phyloP scores from a whole-genome alignment of 805 yeast species.

The Candida coquimbonensis region DNA sequence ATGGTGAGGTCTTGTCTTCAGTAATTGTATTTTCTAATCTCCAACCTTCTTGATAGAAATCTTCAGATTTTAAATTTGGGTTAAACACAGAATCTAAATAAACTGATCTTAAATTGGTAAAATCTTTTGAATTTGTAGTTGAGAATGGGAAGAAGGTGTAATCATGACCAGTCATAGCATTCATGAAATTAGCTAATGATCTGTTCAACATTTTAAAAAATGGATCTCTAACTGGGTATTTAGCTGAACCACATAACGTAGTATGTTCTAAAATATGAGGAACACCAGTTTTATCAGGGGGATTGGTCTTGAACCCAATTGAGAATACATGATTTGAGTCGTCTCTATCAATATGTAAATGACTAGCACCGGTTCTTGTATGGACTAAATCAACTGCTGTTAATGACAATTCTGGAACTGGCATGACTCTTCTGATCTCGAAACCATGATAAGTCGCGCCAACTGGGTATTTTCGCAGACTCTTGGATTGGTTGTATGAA shows the following conservation, averaged over 20 bases:
- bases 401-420: constrained; percentile 76
- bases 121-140: constrained; percentile 82
- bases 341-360: constrained; percentile 77
- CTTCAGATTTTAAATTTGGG: constrained; percentile 72
- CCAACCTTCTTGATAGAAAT: constrained; percentile 97
- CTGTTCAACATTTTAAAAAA: constrained; percentile 95
- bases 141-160: constrained; percentile 95
- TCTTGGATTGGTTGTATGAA: constrained; percentile 26
- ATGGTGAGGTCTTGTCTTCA: constrained; percentile 49
- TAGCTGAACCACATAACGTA: constrained; percentile 86
- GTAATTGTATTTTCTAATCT: constrained; percentile 70
- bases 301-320: constrained; percentile 86
- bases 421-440: constrained; percentile 51
- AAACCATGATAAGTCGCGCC: constrained; percentile 64
- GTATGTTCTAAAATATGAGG: constrained; percentile 97
- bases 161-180: constrained; percentile 98
- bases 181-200: constrained; percentile 94
- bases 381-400: constrained; percentile 74
- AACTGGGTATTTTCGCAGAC: constrained; percentile 50
- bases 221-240: constrained; percentile 93
- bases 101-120: constrained; percentile 74
- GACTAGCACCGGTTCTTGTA: constrained; percentile 63
- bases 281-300: constrained; percentile 91
- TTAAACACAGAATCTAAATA: constrained; percentile 82
- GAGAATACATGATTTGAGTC: constrained; percentile 86